phyloP scores from a whole-genome alignment of 2,329 filamentous ascomycete genomes.

The Akanthomyces muscarius region DNA sequence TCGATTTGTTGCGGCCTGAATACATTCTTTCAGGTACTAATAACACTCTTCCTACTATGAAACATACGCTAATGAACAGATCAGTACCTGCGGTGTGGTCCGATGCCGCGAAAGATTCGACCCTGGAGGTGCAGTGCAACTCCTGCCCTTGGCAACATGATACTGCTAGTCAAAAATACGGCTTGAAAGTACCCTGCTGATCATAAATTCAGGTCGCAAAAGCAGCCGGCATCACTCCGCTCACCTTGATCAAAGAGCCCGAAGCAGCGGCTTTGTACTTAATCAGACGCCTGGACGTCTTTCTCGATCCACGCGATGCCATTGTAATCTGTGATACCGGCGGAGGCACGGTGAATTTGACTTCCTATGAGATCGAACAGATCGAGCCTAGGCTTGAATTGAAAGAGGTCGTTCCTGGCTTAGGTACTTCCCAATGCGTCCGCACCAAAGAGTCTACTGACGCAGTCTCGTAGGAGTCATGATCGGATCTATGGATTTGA shows the following conservation, averaged over 20 bases:
- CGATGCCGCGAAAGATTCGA: slow-evolving; percentile 20
- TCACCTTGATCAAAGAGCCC: slow-evolving; percentile 22
- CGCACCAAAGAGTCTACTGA: not conserved
- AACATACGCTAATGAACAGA: too few relatives aligned
- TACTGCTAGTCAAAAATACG: too few relatives aligned
- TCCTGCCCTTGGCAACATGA: too few relatives aligned
- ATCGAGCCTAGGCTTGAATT: slow-evolving; percentile 22
- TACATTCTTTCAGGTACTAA: slow-evolving; percentile 20
- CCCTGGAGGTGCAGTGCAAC: slow-evolving; percentile 15
- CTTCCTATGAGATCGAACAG: slow-evolving; percentile 29
- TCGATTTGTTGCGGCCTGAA: slow-evolving; percentile 19
- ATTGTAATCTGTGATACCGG: slow-evolving; percentile 27
- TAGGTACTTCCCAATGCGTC: too few relatives aligned
- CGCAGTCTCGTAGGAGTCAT: slow-evolving; percentile 20
- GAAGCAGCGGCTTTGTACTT: slow-evolving; percentile 22
- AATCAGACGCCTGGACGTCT: slow-evolving; percentile 14
- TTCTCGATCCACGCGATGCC: slow-evolving; percentile 16
- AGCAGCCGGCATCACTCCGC: slow-evolving; percentile 18
- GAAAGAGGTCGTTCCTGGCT: slow-evolving; percentile 25
- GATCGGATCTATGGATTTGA: slow-evolving; percentile 25
- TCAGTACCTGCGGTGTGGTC: slow-evolving; percentile 23
- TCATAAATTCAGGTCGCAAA: slow-evolving; percentile 15
- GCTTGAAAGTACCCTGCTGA: too few relatives aligned
- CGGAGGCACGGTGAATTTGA: slow-evolving; percentile 29
- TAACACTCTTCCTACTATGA: too few relatives aligned